Conservation (phyloP, 208 protist species). For the Crithidia expoeki region DNA sequence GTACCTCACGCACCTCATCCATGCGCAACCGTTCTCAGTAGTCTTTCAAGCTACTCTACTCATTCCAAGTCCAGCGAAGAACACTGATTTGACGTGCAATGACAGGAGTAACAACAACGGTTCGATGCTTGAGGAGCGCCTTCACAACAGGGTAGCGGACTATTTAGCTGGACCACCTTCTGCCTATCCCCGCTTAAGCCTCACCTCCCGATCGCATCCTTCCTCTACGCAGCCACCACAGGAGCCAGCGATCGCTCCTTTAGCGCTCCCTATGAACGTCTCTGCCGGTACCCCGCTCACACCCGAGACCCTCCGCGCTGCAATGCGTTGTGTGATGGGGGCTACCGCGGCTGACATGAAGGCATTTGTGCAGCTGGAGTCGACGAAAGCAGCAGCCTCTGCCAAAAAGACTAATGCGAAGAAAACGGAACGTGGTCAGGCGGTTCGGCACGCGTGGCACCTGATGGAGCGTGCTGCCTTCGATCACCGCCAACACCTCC, state of each 20-base stretch:
- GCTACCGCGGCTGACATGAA: constrained; percentile 20
- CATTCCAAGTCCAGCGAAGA: not conserved
- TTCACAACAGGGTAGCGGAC: constrained; percentile 9
- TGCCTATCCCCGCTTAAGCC: constrained; percentile 1
- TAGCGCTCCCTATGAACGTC: too few species aligned
- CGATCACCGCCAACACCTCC: not conserved
- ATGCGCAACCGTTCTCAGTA: constrained; percentile 6
- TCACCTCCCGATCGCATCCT: not conserved
- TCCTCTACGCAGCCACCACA: not conserved
- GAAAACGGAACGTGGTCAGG: constrained; percentile 3
- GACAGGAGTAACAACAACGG: not conserved
- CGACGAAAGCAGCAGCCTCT: constrained; percentile 13
- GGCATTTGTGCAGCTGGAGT: constrained; percentile 26
- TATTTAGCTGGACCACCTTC: constrained; percentile 21
- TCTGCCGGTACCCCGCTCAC: not conserved
- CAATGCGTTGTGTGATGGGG: constrained; percentile 16
- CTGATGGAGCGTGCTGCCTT: constrained; percentile 1
- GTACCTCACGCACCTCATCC: not conserved
- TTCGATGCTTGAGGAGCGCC: not conserved
- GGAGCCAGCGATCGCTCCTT: not conserved
- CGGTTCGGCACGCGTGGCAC: constrained; percentile 7
- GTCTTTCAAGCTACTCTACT: not conserved
- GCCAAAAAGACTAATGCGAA: too few species aligned
- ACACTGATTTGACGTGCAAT: too few species aligned
- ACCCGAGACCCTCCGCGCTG: constrained; percentile 2